Evolutionary conservation across 305 asterid genomes (phyloP), one percentile per base, ranked within the genome.

Genomic region (Solanum hybrid): DNA sequence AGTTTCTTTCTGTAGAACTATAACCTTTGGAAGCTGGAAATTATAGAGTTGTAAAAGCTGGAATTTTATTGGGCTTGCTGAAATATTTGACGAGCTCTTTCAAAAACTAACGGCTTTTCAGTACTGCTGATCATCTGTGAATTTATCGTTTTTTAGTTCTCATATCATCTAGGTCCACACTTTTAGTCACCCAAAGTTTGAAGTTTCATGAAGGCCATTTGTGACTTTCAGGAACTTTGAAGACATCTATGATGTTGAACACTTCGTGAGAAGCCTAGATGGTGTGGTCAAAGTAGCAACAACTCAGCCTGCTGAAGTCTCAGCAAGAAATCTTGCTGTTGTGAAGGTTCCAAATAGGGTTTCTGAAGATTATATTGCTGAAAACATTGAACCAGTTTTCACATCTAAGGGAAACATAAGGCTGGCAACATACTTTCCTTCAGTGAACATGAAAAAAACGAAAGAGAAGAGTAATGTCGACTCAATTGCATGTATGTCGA

Each of bases 321-420:
- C 98, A 91, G 88, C 96, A 79, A 94, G 93, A 77, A 93, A 93
- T 89, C 91, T 96, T 87, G 97, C 95, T 5, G 98, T 94, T 12
- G 98, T 97, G 81, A 97, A 94, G 93, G 96, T 97, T 91, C 99
- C 99, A 72, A 97, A 93, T 89, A 94, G 97, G 89, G 98, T 96
- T 60, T 91, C 96, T 5, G 97, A 96, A 92, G 98, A 91, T 22
- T 91, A 94, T 79, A 93, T 97, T 80, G 94, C 98, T 85, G 96
- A 96, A 86, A 94, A 94, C 32, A 91, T 97, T 32, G 96, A 94
- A 92, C 95, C 99, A 38, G 89, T 92, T 42, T 97, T 96, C 92
- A 95, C 93, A 90, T 51, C 93, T 56, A 97, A 96, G 92, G 96
- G 98, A 42, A 96, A 96, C 93, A 84, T 96, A 89, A 93, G 98